phyloP scores from a whole-genome alignment of 2,329 filamentous ascomycete genomes.

The Colletotrichum falcatum region DNA sequence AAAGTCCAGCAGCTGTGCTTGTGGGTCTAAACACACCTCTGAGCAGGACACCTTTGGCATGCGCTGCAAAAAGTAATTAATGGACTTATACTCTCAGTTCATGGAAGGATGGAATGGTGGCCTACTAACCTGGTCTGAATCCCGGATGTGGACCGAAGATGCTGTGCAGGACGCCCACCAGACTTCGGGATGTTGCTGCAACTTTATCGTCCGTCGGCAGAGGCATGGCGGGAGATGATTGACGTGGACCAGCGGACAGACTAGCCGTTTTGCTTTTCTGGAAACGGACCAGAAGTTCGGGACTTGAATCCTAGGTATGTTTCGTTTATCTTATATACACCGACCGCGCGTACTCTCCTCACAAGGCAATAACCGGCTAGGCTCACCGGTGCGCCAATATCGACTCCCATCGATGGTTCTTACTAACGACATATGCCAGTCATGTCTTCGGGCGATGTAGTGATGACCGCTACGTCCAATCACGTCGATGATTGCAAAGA shows the following conservation, averaged over 20 bases:
- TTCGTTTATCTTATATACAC: not conserved
- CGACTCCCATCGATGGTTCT: not conserved
- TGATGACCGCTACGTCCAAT: not conserved
- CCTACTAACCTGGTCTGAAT: slow-evolving; percentile 52
- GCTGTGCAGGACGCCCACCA: slow-evolving; percentile 53
- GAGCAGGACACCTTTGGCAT: slow-evolving; percentile 65
- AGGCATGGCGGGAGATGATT: slow-evolving; percentile 52
- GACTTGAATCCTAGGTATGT: not conserved
- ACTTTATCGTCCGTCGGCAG: slow-evolving; percentile 55
- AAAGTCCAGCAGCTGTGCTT: slow-evolving; percentile 56
- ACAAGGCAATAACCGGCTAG: not conserved
- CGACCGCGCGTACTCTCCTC: not conserved
- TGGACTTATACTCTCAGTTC: not conserved
- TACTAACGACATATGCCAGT: not conserved
- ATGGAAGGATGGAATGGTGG: not conserved
- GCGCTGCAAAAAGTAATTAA: slow-evolving; percentile 52
- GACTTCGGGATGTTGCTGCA: slow-evolving; percentile 51
- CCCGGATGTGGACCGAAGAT: slow-evolving; percentile 55
- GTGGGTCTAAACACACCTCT: slow-evolving; percentile 65
- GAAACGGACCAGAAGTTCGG: not conserved
- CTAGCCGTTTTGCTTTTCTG: not conserved
- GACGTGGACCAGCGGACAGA: not conserved
- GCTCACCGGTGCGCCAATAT: not conserved
- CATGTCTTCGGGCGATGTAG: not conserved
- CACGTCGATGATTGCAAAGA: not conserved